Base-by-base conservation (phyloP, 805 yeast species). In the Candida hungchunana region DNA sequence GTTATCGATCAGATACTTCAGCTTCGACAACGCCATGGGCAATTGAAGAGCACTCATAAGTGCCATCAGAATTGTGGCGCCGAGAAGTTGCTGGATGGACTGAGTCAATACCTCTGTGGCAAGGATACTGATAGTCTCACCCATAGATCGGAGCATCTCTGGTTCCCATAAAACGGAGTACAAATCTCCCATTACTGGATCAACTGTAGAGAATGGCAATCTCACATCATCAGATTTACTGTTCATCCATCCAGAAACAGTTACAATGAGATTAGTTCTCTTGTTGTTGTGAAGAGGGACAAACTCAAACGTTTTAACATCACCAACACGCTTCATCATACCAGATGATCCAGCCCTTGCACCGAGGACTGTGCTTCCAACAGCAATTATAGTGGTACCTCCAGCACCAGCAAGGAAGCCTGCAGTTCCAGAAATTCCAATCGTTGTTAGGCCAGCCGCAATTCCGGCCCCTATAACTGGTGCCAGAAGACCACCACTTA, bases 381-480 rank as follows among this genome's bases (percentile, higher is more conserved):
- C 77, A 7, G 98, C 88, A 32, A 93, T 95, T 16, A 88, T 73
- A 0, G 96, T 87, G 7, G 97, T 85, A 32, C 99, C 98, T 22
- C 96, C 98, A 2, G 90, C 85, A 34, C 98, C 97, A 0, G 97
- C 97, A 21, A 93, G 65, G 47, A 93, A 93, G 1, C 94, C 86
- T 12, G 87, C 62, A 0, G 97, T 87, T n/a, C 99, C 97, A 1
- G 85, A 69, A 16, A 94, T 83, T 21, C 99, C 99, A 16, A 90
- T 77, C 0, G 98, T 93, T 2, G 97, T 81, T 26, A 93, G 67
- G 12, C 97, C 99, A 4, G 97, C 97, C 2, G 97, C 98, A 19
- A 93, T 55, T 52, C 99, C 99, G 2, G 97, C 97, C 33, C 97
- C 97, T 52, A 93, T 94, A 3, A 94, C 95, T 0, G 99, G 99